A percentile compares a stretch with the other conserved stretches of the same genome.
Conservation (phyloP, 352 stramenopile genomes). For the Phytophthora nicotianae region DNA sequence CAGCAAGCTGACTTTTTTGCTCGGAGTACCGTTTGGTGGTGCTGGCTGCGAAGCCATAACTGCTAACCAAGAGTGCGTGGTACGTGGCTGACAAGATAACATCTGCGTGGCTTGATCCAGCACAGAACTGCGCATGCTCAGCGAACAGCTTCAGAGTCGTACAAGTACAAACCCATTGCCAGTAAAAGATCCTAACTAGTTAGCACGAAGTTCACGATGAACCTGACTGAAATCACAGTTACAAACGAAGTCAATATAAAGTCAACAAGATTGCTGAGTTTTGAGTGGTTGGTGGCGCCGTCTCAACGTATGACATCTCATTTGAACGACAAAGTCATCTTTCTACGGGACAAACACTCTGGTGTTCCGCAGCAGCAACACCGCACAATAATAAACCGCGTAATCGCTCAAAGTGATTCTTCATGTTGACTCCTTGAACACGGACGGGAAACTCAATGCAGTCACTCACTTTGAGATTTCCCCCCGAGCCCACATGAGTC, state of each 20-base stretch:
- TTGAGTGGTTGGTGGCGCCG: slow-evolving; percentile 1
- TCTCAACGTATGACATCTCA: slow-evolving; percentile 14
- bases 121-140: not conserved
- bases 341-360: slow-evolving; percentile 23
- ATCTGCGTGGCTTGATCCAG: not conserved
- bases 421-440: slow-evolving; percentile 22
- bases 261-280: slow-evolving; percentile 9
- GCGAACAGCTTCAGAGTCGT: not conserved
- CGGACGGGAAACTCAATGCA: not conserved
- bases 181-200: not conserved
- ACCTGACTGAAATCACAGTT: not conserved
- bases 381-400: slow-evolving; percentile 1
- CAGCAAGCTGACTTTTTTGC: too few species aligned
- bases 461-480: slow-evolving; percentile 16
- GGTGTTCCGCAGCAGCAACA: not conserved
- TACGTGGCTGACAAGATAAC: too few species aligned
- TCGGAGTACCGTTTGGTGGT: too few species aligned
- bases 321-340: slow-evolving; percentile 14
- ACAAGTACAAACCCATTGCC: not conserved
- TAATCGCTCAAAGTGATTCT: slow-evolving; percentile 11
- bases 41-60: too few species aligned
- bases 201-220: too few species aligned
- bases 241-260: slow-evolving; percentile 12
- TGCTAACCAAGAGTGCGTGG: too few species aligned
- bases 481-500: slow-evolving; percentile 9